Evolutionary conservation across 1,284 basidiomycete genomes (phyloP), one percentile per base, ranked within the genome.

Genomic region (Leccinum huronense): DNA sequence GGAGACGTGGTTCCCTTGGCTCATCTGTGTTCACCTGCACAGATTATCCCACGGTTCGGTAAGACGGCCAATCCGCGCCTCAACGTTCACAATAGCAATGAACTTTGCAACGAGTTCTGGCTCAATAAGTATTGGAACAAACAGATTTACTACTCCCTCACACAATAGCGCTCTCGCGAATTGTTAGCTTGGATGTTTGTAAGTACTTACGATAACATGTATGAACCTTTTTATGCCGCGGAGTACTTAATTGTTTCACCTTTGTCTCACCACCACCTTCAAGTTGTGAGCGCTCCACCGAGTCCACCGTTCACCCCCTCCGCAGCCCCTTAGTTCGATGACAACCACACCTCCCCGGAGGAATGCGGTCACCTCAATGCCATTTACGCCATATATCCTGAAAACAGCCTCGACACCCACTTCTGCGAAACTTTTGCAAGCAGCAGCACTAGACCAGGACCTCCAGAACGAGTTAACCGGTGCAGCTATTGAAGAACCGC

Each of bases 121-220:
- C 53, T 55, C 30, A 31, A 55, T 23, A 31, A 55, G 51, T 53
- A 53, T 8, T 53, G 51, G 51, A 53, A 53, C 51, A 53, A 53
- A 30, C 51, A 53, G 9, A 33, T 55, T 9, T 55, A 16, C 3
- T 55, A 33, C 13, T 23, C 51, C 16, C 11, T 48, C 45, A n/a
- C n/a, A 48, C 45, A 48, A 19, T 48, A 48, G 45, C 10, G 10
- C 33, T 34, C 33, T 10, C 31, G 31, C 31, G 31, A 33, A 33
- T 33, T 33, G 10, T 33, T 33, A 33, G 2, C 31, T 33, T 33
- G 31, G 9, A 33, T 33, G 31, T 33, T 33, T 33, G 31, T 33
- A 33, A 33, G 31, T 33, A 33, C 31, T 33, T 33, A 33, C 31
- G 31, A 33, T 33, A 8, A 33, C 31, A 33, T 33, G 31, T 33